Conservation (phyloP, 2,329 filamentous ascomycete genomes). For the Verticillium nonalfalfae region DNA sequence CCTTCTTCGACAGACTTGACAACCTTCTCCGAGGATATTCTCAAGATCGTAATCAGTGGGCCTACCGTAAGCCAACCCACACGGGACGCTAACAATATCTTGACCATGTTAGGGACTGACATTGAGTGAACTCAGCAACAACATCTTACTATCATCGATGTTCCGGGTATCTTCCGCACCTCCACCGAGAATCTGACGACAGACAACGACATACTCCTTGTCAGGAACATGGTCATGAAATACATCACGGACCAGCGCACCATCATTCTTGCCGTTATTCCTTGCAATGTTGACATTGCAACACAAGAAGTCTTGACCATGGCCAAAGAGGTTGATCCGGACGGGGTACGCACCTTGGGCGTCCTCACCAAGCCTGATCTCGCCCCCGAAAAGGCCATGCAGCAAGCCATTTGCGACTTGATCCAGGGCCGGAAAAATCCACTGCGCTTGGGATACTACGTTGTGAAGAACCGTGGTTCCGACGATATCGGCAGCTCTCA, state of each 20-base stretch:
- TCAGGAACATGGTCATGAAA: constrained; percentile 37
- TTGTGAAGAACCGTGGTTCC: constrained; percentile 40
- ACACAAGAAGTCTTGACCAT: constrained; percentile 32
- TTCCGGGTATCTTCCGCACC: constrained; percentile 44
- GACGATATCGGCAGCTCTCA: constrained; percentile 27
- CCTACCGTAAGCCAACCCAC: constrained; percentile 23
- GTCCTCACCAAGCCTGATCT: constrained; percentile 57
- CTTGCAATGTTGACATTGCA: constrained; percentile 31
- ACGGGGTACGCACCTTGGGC: constrained; percentile 34
- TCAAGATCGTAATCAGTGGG: constrained; percentile 37
- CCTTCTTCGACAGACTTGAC: constrained; percentile 5
- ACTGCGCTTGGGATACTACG: constrained; percentile 39
- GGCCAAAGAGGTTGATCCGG: constrained; percentile 28
- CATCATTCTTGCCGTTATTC: constrained; percentile 41
- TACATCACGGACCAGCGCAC: constrained; percentile 41
- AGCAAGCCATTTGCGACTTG: constrained; percentile 32
- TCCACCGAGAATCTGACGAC: constrained; percentile 30
- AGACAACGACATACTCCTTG: constrained; percentile 34
- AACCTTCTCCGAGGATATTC: constrained; percentile 39
- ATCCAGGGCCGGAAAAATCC: constrained; percentile 30
- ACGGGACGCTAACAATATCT: no score
- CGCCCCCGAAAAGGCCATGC: constrained; percentile 30
- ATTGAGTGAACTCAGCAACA: constrained; percentile 20
- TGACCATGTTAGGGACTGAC: no score
- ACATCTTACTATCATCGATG: constrained; percentile 47